These are phyloP conservation scores for Cryptosporidium parvum DNA, from an alignment of 169 alveolate species.

Conservation along the genomic window DNA sequence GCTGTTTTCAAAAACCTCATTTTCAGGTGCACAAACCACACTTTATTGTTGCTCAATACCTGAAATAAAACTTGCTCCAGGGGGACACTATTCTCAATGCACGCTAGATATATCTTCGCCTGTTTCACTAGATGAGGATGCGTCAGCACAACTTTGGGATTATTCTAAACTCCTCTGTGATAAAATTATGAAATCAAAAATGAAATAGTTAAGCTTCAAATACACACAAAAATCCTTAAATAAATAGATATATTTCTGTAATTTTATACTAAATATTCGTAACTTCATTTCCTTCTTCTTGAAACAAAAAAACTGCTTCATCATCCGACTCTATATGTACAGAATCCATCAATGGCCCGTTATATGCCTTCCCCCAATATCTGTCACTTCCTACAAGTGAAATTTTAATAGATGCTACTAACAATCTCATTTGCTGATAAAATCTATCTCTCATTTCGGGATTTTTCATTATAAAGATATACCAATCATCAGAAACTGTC, in stretches of 20 bases:
- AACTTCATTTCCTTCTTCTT: constrained; percentile 61
- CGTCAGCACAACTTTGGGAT: constrained; percentile 49
- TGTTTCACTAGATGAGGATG: constrained; percentile 32
- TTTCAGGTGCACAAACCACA: constrained; percentile 80
- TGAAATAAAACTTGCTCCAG: constrained; percentile 67
- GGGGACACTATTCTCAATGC: constrained; percentile 80
- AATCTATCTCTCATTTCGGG: constrained; percentile 70
- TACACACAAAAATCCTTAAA: neutral
- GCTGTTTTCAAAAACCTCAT: constrained; percentile 71
- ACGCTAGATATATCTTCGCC: constrained; percentile 67
- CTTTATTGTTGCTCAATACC: constrained; percentile 74
- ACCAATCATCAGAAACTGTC: constrained; percentile 72
- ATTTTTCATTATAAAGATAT: constrained; percentile 62
- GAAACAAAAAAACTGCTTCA: constrained; percentile 43
- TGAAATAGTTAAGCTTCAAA: neutral
- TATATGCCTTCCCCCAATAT: constrained; percentile 69
- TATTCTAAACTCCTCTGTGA: constrained; percentile 32
- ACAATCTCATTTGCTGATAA: constrained; percentile 58
- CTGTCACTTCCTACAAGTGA: constrained; percentile 57
- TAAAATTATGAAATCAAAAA: neutral
- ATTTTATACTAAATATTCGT: neutral
- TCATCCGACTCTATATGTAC: constrained; percentile 57
- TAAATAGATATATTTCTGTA: neutral
- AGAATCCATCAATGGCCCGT: constrained; percentile 37
- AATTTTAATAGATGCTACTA: constrained; percentile 64